Conservation (phyloP, 192 early-diverging fungal genomes). For the Podila minutissima region DNA sequence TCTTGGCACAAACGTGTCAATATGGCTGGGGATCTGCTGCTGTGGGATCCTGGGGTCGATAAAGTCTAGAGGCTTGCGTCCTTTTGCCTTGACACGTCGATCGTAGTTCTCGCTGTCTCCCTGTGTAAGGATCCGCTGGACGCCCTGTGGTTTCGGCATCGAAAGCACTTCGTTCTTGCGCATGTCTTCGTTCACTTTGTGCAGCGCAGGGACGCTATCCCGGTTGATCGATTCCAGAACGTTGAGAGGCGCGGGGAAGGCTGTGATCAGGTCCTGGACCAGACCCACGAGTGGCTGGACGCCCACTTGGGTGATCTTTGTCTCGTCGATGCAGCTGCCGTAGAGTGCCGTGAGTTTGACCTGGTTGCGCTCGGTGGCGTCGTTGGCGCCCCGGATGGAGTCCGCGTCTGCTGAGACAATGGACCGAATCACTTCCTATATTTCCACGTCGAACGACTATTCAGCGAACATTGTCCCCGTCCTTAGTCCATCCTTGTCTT, state of each 20-base stretch:
- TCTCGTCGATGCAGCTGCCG: slow-evolving; percentile 61
- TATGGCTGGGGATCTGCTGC: background rate
- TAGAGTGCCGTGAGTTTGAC: slow-evolving; percentile 65
- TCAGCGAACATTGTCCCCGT: too few species aligned
- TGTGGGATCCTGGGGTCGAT: background rate
- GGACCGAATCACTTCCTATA: slow-evolving; percentile 47
- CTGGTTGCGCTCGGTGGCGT: slow-evolving; percentile 61
- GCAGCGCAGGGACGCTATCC: background rate
- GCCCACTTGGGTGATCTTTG: slow-evolving; percentile 46
- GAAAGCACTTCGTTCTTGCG: too few species aligned
- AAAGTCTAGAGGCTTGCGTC: too few species aligned
- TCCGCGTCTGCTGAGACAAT: slow-evolving; percentile 59
- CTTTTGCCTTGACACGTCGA: too few species aligned
- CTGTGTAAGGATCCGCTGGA: too few species aligned
- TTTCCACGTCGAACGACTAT: too few species aligned
- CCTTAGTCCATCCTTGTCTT: too few species aligned
- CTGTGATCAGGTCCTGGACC: slow-evolving; percentile 38
- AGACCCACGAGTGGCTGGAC: slow-evolving; percentile 52
- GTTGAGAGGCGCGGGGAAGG: slow-evolving; percentile 40
- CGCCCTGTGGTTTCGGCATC: too few species aligned
- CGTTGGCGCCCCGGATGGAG: slow-evolving; percentile 20
- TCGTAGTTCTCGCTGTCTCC: too few species aligned
- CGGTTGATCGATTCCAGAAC: slow-evolving; percentile 13
- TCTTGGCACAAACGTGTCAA: background rate
- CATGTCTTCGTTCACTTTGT: background rate